Percentiles rank a stretch among this genome's conserved stretches.
phyloP scores from a whole-genome alignment of 306 rosid species.

The Corylus heterophylla region DNA sequence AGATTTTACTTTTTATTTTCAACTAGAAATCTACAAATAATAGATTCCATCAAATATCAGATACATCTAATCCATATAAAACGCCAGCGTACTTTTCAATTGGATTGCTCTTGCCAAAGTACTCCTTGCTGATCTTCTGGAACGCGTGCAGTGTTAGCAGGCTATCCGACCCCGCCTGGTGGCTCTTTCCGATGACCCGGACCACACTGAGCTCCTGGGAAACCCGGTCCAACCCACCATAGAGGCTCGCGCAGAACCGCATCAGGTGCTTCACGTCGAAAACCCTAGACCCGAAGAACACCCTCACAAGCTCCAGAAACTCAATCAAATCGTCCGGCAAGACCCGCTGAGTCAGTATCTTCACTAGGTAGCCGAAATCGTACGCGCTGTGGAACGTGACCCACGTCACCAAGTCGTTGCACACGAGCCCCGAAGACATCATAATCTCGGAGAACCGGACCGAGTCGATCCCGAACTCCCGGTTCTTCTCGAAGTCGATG shows the following conservation, averaged over 20 bases:
- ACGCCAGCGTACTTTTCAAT: conserved; percentile 52
- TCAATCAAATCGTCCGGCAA: conserved; percentile 43
- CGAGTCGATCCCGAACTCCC: conserved; percentile 43
- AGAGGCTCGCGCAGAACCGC: conserved; percentile 41
- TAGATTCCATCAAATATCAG: conserved; percentile 10
- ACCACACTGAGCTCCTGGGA: conserved; percentile 38
- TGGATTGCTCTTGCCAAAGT: conserved; percentile 26
- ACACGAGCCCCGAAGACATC: conserved; percentile 75
- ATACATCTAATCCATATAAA: conserved; percentile 57
- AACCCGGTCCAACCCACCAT: conserved; percentile 63
- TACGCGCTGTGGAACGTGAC: conserved; percentile 68
- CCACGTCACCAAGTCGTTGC: conserved; percentile 53
- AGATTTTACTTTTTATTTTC: conserved; percentile 17
- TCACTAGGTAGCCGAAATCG: conserved; percentile 72
- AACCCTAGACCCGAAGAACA: conserved; percentile 54
- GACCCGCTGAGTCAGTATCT: conserved; percentile 43
- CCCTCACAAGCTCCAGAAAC: conserved; percentile 40
- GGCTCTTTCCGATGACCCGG: conserved; percentile 52
- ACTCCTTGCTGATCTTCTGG: conserved; percentile 38
- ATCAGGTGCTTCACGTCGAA: conserved; percentile 68
- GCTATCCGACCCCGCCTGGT: conserved; percentile 81
- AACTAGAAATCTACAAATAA: conserved; percentile 23
- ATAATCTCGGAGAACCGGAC: conserved; percentile 52
- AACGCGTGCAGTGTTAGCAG: conserved; percentile 58
- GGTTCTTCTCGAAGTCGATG: conserved; percentile 56